Evolutionary conservation across 352 stramenopile genomes (phyloP), one percentile per base, ranked within the genome.

Genomic region (Phytophthora litchii): DNA sequence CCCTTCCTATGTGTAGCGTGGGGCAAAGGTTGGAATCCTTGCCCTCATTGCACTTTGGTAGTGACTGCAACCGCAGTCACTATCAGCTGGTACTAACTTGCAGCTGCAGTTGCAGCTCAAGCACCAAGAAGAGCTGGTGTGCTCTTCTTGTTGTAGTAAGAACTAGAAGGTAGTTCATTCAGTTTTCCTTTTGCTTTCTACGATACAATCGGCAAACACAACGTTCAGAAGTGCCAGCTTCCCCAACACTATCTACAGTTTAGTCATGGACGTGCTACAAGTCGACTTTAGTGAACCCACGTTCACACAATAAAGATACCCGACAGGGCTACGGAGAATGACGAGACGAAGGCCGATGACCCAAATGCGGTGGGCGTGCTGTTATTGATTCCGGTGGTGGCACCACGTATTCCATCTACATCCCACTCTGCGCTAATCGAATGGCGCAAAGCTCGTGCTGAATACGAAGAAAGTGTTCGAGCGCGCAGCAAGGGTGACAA

Each of bases 181-280:
- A 47, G 34, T 45, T 46, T 56, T 41, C 23, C 10, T 40, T 46
- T 46, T 56, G 34, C 48, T 47, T 54, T 38, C 32, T 19, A 32
- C 14, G 47, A 56, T 56, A 56, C 48, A 56, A 36, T 56, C 48
- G 36, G 53, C 42, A 53, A 36, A 48, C 16, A 25, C 29, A 40
- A 45, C 9, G 47, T 61, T 32, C 34, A 42, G 42, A 61, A 54
- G 53, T 53, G 41, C 53, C 53, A 61, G 53, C 53, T 54, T 53
- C 43, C 52, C 52, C 10, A 60, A 60, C 41, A 41, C 21, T 53
- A 20, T 52, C 6, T 45, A 52, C 7, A 13, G 29, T 52, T 53
- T 60, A 43, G 31, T 56, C 42, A 40, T 60, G 41, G 40, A 53
- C 52, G 52, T 60, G 53, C 52, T 60, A 60, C 52, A 60, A 60